phyloP scores from a whole-genome alignment of 1,139 yeast genomes.

The Geotrichum aggregatum region DNA sequence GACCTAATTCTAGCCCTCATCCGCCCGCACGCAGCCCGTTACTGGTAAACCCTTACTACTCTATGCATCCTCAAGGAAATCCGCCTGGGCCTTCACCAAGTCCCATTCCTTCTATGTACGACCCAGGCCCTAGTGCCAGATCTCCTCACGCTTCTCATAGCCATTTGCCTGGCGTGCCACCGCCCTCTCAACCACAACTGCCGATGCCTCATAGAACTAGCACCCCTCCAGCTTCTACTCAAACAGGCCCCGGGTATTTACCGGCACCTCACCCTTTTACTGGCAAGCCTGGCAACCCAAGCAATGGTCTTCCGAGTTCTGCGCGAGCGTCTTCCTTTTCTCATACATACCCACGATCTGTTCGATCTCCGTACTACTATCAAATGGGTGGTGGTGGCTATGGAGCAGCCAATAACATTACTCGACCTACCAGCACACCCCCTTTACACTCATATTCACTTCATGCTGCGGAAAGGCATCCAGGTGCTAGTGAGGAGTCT shows the following conservation, averaged over 20 bases:
- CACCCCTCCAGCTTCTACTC: slow-evolving; percentile 6
- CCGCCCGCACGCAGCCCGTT: slow-evolving; percentile 5
- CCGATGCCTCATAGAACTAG: slow-evolving; percentile 2
- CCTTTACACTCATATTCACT: slow-evolving; percentile 16
- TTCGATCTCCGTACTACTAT: slow-evolving; percentile 10
- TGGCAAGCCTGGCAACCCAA: background rate
- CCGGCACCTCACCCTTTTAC: slow-evolving; percentile 10
- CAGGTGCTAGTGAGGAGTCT: slow-evolving; percentile 3
- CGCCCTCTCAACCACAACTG: background rate
- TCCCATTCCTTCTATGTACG: slow-evolving; percentile 8
- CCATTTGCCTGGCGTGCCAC: slow-evolving; percentile 7
- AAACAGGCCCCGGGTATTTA: slow-evolving; percentile 5
- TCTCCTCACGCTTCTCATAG: slow-evolving; percentile 4
- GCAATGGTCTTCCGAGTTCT: background rate
- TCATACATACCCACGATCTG: slow-evolving; percentile 13
- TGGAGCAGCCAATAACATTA: slow-evolving; percentile 6
- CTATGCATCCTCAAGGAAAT: slow-evolving; percentile 7
- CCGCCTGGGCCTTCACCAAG: slow-evolving; percentile 12
- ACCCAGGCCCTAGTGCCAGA: background rate
- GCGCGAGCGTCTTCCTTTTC: slow-evolving; percentile 12
- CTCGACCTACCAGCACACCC: slow-evolving; percentile 18
- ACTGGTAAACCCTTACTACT: slow-evolving; percentile 3
- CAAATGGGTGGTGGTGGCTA: background rate
- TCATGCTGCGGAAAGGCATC: slow-evolving; percentile 1
- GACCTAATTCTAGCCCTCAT: slow-evolving; percentile 10